Evolutionary conservation across 2,329 filamentous ascomycete genomes (phyloP), one percentile per base, ranked within the genome.

Genomic region (Hymenoscyphus salicellus): DNA sequence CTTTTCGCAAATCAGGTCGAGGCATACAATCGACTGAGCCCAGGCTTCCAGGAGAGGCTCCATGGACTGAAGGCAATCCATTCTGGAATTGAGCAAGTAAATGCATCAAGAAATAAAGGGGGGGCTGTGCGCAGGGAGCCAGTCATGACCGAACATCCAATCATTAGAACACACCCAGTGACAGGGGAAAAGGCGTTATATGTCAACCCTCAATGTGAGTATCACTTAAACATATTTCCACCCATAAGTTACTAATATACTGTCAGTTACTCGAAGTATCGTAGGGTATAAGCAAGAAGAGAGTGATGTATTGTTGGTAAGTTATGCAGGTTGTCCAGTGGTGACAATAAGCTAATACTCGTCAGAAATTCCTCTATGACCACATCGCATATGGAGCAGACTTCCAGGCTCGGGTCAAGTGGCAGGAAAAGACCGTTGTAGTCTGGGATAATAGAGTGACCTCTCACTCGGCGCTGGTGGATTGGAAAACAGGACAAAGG

Each of bases 371-470:
- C 79, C 78, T 93, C 17, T 92, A 88, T 75, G 85, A 92, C 72
- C 90, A 93, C 72, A 86, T 92, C 61, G 88, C 87, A 0, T 83
- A 85, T 49, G 88, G 88, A 23, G 86, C 88, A 59, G 90, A 93
- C 73, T 86, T 92, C 75, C 90, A 93, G 71, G 83, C 83, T 5
- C 84, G 90, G 28, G 83, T 96, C 59, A 90, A 89, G 76, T 96
- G 92, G 92, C 86, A 87, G 70, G 82, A 86, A 55, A 84, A 86
- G n/a, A 94, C 90, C 0, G 91, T 96, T 0, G 90, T 95, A 1
- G 87, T 94, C 0, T 96, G 91, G 91, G 92, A 95, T 74, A 95
- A 94, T 79, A 83, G 91, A 36, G 86, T 93, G 0, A 93, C 90
- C 10, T 84, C 87, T 70, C 92, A 96, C 76, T 89, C 89, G 6